phyloP scores from a whole-genome alignment of 768 basidiomycete genomes.

The Auricularia cornea region DNA sequence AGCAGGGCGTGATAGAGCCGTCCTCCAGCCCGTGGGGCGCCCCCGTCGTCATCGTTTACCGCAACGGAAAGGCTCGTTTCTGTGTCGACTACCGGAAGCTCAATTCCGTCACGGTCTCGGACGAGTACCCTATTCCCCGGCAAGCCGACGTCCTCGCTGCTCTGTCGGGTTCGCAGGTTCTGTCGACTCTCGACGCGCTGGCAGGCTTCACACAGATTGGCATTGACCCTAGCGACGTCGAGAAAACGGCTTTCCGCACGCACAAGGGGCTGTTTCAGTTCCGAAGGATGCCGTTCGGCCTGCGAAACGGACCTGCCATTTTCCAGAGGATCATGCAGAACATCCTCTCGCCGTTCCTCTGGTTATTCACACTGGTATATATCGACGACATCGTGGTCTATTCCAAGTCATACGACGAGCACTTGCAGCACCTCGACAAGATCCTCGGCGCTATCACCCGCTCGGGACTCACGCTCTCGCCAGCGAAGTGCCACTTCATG shows the following conservation, averaged over 20 bases:
- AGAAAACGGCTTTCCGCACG: constrained; percentile 30
- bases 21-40: constrained; percentile 31
- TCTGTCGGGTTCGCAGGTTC: constrained; percentile 21
- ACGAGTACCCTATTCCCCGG: constrained; percentile 23
- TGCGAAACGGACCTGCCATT: constrained; percentile 23
- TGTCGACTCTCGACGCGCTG: constrained; percentile 29
- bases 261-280: too few species aligned
- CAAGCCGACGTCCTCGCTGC: constrained; percentile 22
- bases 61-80: too few species aligned
- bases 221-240: constrained; percentile 18
- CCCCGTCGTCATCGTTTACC: constrained; percentile 28
- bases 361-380: too few species aligned
- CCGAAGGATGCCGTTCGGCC: constrained; percentile 6
- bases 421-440: constrained; percentile 13
- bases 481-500: constrained; percentile 26
- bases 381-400: constrained; percentile 36
- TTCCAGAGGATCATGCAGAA: constrained; percentile 37
- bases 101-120: constrained; percentile 17
- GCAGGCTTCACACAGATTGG: constrained; percentile 35
- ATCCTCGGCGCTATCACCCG: constrained; percentile 11
- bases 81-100: too few species aligned
- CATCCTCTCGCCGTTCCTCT: constrained; percentile 14
- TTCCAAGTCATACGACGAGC: constrained; percentile 20
- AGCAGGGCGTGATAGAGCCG: constrained; percentile 30
- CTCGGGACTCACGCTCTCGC: constrained; percentile 26